Base-by-base conservation (phyloP, 1,139 yeast species). In the Suhomyces kunorum region DNA sequence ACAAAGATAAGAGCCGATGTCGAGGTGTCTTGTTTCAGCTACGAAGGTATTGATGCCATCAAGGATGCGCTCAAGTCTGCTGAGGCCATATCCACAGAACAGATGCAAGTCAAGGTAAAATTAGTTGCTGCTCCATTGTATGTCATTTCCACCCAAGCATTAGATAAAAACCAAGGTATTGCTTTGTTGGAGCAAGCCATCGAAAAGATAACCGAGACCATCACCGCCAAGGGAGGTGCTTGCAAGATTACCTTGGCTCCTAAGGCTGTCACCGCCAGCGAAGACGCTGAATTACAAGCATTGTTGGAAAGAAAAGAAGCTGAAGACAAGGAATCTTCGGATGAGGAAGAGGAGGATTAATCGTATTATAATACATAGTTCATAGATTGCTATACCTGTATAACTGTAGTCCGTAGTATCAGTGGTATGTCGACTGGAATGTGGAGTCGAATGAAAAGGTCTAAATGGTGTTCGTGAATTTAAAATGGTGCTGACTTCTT, bases 21-120 rank as follows among this genome's bases (percentile, higher is more conserved):
- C 41, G 98, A 92, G 66, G 98, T 92, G 29, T 89, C 97, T 25
- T 92, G 98, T 66, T 92, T 90, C 72, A 80, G 94, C 51, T 92
- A 92, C 66, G 98, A 92, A 64, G 99, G 99, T 64, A 89, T 92
- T 53, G 96, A 90, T 63, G 98, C 98, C 50, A 90, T 92, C 60
- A 90, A 90, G 69, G 77, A 75, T 47, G 96, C 98, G 23, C 78
- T 92, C 53, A 74, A 78, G 52, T 85, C 90, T 18, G 98, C 96
- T 39, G 98, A 92, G 71, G 78, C 75, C 18, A 70, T 86, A 44
- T 80, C 94, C 48, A 86, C 90, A 33, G 96, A 88, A 58, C 83
- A 81, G 47, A 83, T 87, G 75, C 83, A 79, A 61, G 87, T 92
- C 54, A 89, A 87, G 67, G 96, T 90, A 51, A 89, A 90, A 66